A percentile compares a stretch with the other conserved stretches of the same genome.
Conservation (phyloP, 345 rosid species). For the Rhodomyrtus tomentosa region DNA sequence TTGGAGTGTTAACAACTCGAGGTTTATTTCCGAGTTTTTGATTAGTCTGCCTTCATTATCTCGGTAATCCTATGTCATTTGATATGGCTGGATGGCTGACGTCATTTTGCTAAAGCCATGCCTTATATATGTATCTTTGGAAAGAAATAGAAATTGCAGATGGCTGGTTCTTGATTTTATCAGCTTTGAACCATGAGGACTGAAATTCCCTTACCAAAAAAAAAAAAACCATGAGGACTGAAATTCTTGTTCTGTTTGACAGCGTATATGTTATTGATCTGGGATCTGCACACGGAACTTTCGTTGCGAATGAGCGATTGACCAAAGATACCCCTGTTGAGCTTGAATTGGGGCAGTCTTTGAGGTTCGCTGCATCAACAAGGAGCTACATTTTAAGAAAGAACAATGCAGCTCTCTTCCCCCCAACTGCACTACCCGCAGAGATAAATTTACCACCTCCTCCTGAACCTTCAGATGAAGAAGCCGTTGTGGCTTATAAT, state of each 20-base stretch:
- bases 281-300: conserved; percentile 79
- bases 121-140: background rate
- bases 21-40: background rate
- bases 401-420: conserved; percentile 73
- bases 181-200: background rate
- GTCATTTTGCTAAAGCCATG: background rate
- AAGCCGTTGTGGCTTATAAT: conserved; percentile 75
- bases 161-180: background rate
- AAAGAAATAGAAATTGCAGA: background rate
- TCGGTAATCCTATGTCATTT: background rate
- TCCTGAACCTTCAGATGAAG: conserved; percentile 83
- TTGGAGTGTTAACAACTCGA: background rate
- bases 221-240: background rate
- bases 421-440: conserved; percentile 38
- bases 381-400: conserved; percentile 70
- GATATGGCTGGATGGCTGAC: background rate
- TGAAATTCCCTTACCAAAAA: too few relatives aligned
- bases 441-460: conserved; percentile 66
- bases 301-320: conserved; percentile 87
- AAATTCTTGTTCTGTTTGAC: conserved; percentile 1
- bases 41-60: background rate
- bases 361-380: conserved; percentile 92
- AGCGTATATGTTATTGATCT: conserved; percentile 71
- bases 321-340: conserved; percentile 61
- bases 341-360: conserved; percentile 66